Evolutionary conservation across 257 asterid genomes (phyloP), one percentile per base, ranked within the genome.

Genomic region (Nicotiana attenuata): DNA sequence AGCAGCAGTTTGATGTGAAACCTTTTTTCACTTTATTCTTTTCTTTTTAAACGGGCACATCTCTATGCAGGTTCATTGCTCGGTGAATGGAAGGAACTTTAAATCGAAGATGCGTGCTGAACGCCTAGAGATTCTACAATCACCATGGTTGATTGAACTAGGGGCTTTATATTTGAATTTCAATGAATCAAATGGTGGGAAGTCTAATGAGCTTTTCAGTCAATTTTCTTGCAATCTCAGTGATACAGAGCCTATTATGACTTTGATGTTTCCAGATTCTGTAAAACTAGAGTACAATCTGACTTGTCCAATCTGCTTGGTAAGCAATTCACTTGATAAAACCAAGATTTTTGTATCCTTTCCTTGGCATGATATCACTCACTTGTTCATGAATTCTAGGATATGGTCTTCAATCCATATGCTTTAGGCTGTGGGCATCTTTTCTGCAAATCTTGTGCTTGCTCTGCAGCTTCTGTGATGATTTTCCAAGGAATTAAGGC

Each of bases 281-380:
- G 86, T 83, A 52, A 91, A 91, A 83, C 79, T 90, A 73, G 98
- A 93, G 80, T 93, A 91, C 81, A 82, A 84, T 77, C 88, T 95
- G 67, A 93, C 96, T 80, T 95, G 98, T 85, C 89, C 98, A 53
- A 89, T 95, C 85, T 95, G 97, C 89, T 84, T 93, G 97, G 98
- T 92, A 87, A 86, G 89, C 3, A 81, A 65, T 33, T 80, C 71
- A 75, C 45, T 80, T 50, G 56, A 28, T 28, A 52, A 47, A 19
- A 56, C 65, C 52, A 63, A 38, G 16, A 19, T 28, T 22, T 24
- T 1, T 10, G 10, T 16, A 61, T 38, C 56, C 15, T 60, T 35
- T 79, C 19, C 24, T 52, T 73, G 71, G 69, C 17, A n/a, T 41
- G 10, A 15, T 69, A 9, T 3, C 53, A 79, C 50, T 26, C n/a